These are phyloP conservation scores for Craterostigma plantagineum DNA, from an alignment of 257 asterid genomes.

Conservation along the genomic window DNA sequence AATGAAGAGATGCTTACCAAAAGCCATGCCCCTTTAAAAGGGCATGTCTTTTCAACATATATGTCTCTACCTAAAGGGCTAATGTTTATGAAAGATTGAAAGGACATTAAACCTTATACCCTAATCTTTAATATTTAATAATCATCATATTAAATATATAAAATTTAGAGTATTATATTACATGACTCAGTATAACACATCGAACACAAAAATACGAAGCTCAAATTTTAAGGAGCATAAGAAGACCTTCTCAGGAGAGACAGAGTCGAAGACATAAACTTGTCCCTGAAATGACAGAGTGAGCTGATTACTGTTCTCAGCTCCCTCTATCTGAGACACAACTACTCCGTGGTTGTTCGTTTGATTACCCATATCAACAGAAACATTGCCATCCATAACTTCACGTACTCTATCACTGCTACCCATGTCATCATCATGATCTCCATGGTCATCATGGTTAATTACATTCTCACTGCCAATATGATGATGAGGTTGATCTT, in stretches of 20 bases:
- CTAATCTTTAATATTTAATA: too few relatives aligned
- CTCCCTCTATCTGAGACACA: slow-evolving; percentile 17
- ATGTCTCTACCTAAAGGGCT: too few relatives aligned
- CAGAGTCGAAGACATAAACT: slow-evolving; percentile 55
- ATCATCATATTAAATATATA: too few relatives aligned
- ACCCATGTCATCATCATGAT: slow-evolving; percentile 17
- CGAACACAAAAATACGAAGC: too few relatives aligned
- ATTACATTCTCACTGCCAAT: slow-evolving; percentile 20
- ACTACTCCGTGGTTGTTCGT: slow-evolving; percentile 23
- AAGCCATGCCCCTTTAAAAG: too few relatives aligned
- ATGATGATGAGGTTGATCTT: slow-evolving; percentile 38
- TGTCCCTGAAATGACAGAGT: slow-evolving; percentile 63
- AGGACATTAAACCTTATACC: too few relatives aligned
- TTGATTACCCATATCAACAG: slow-evolving; percentile 24
- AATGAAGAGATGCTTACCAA: too few relatives aligned
- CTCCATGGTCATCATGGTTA: slow-evolving; percentile 32
- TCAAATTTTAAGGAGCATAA: not conserved
- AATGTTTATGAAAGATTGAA: too few relatives aligned
- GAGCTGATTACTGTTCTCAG: slow-evolving; percentile 36
- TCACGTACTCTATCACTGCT: slow-evolving; percentile 25
- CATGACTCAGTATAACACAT: too few relatives aligned
- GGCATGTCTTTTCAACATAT: too few relatives aligned
- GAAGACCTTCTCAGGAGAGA: slow-evolving; percentile 51
- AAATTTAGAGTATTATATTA: too few relatives aligned
- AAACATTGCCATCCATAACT: slow-evolving; percentile 36